A percentile compares a stretch with the other conserved stretches of the same genome.
Evolutionary conservation across 148 eudicot genomes (phyloP).

Genomic region (Bassia scoparia): DNA sequence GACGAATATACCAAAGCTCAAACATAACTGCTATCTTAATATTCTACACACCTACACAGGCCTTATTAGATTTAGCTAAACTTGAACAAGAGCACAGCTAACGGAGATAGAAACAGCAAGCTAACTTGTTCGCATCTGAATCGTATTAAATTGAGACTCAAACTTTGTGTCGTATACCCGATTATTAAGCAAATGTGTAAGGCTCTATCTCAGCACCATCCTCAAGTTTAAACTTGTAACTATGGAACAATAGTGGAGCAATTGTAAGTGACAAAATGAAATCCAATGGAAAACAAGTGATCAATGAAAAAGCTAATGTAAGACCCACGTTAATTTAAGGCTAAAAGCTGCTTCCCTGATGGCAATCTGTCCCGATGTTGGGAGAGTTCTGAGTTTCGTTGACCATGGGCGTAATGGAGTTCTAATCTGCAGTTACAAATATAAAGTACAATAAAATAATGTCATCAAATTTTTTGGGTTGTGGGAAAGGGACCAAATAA

Average conservation of each 20-base stretch:
- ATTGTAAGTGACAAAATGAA: background rate
- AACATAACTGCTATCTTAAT: background rate
- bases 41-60: background rate
- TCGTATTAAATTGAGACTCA: conserved; percentile 98
- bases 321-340: conserved; percentile 74
- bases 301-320: conserved; percentile 1
- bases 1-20: background rate
- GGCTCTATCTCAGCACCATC: conserved; percentile 92
- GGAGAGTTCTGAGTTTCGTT: conserved; percentile 66
- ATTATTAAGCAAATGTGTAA: conserved; percentile 79
- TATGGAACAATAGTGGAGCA: conserved; percentile 38
- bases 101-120: background rate
- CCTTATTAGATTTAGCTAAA: background rate
- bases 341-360: conserved; percentile 90
- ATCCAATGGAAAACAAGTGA: background rate
- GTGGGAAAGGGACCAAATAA: background rate
- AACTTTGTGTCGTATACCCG: conserved; percentile 91
- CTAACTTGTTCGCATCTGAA: conserved; percentile 90
- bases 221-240: conserved; percentile 93
- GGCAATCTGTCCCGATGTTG: conserved; percentile 80
- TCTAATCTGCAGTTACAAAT: conserved; percentile 54
- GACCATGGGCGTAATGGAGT: conserved; percentile 74
- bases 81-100: background rate
- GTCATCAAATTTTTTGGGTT: background rate
- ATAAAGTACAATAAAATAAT: background rate